These are phyloP conservation scores for Colletotrichum scovillei DNA, from an alignment of 2,329 filamentous ascomycete species.

Conservation along the genomic window DNA sequence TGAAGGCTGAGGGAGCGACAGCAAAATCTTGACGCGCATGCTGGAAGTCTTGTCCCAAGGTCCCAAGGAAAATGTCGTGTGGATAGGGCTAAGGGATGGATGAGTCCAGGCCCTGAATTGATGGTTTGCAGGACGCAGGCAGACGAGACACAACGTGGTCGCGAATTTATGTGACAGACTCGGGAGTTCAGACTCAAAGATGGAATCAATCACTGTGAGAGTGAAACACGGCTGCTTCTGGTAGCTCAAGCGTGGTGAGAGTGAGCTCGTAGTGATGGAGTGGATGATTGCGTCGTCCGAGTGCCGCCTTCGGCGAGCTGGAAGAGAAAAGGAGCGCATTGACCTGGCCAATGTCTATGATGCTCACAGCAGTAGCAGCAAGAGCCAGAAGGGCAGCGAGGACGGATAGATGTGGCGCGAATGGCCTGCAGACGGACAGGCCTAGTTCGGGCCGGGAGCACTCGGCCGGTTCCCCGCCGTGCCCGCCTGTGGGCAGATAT, in stretches of 20 bases:
- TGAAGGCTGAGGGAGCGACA: background rate
- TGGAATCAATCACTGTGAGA: background rate
- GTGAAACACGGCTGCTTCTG: conserved; percentile 4
- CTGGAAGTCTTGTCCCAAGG: background rate
- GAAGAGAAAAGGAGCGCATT: background rate
- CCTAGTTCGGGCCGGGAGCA: background rate
- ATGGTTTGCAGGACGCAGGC: background rate
- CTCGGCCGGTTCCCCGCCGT: conserved; percentile 16
- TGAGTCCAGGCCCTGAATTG: background rate
- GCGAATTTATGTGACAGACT: background rate
- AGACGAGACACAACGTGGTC: conserved; percentile 9
- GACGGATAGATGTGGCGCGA: background rate
- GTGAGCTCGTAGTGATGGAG: background rate
- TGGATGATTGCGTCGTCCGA: conserved; percentile 13
- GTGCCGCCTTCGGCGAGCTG: conserved; percentile 19
- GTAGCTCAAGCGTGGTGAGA: background rate
- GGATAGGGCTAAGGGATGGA: background rate
- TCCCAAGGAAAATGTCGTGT: background rate
- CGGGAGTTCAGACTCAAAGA: background rate
- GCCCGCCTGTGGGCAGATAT: conserved; percentile 16
- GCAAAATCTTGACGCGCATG: background rate
- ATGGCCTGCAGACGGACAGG: background rate
- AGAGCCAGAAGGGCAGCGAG: no score
- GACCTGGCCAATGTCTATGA: background rate
- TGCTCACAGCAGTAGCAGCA: background rate